phyloP scores from a whole-genome alignment of 345 rosid genomes.

The Moricandia moricandioides region DNA sequence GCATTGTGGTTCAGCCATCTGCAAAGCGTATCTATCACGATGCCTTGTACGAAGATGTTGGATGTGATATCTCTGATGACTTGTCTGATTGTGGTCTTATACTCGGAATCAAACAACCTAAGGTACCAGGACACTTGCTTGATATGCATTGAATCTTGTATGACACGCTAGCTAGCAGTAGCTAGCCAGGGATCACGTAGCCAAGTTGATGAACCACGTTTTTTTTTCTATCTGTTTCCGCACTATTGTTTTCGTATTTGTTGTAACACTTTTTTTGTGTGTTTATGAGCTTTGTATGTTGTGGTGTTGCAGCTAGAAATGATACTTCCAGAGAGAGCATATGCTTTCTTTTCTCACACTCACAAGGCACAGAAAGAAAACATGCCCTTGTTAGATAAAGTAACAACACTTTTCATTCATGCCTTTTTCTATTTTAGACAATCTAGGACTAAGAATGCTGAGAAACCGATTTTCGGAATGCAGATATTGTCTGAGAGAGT shows the following conservation, averaged over 20 bases:
- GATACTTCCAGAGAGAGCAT: slow-evolving; percentile 79
- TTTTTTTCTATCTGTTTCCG: background rate
- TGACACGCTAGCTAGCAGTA: background rate
- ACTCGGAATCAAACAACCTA: slow-evolving; percentile 79
- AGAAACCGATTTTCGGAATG: background rate
- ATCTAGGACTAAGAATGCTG: no score
- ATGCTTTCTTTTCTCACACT: slow-evolving; percentile 91
- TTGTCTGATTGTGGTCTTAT: slow-evolving; percentile 86
- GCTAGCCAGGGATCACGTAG: background rate
- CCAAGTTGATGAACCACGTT: background rate
- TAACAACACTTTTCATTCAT: slow-evolving; percentile 9
- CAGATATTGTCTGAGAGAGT: slow-evolving; percentile 73
- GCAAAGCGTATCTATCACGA: slow-evolving; percentile 88
- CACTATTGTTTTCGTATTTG: background rate
- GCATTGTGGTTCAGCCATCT: slow-evolving; percentile 86
- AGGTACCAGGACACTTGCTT: no score
- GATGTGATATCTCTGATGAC: slow-evolving; percentile 82
- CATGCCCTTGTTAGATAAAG: slow-evolving; percentile 86
- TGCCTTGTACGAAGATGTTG: slow-evolving; percentile 72
- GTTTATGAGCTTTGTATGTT: slow-evolving; percentile 6
- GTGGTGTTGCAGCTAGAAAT: slow-evolving; percentile 57
- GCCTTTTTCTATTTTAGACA: background rate
- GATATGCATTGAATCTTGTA: no score
- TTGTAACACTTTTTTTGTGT: background rate
- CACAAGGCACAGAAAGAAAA: slow-evolving; percentile 87